Base-by-base conservation (phyloP, 495 filamentous ascomycete genomes). In the Sphaerosporella brunnea region DNA sequence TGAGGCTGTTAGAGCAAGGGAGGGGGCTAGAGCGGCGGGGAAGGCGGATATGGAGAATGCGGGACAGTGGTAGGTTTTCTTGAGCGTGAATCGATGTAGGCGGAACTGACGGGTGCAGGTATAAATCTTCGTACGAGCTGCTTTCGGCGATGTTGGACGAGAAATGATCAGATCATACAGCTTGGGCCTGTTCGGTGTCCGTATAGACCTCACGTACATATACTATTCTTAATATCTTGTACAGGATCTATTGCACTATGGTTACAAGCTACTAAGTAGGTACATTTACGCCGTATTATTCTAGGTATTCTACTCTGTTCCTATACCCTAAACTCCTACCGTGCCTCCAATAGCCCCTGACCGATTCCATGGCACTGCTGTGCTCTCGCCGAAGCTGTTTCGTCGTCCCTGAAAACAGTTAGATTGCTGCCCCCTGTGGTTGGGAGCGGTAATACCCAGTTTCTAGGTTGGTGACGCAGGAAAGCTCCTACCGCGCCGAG, bases 401-500 rank as follows among this genome's bases (percentile, higher is more conserved):
- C 37, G n/a, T 19, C 37, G 2, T 15, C 37, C 37, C 37, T 19
- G 15, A 15, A 16, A 2, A 7, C 21, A n/a, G 2, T 10, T 16
- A 18, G 20, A 16, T 40, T 16, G 37, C 37, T 21, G 21, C 15
- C 20, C n/a, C 10, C 13, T 18, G 2, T 21, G 2, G 10, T 10
- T 40, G 10, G 15, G 36, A 16, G 15, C 15, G n/a, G 20, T 16
- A 40, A 15, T 18, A 2, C 15, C 88, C 88, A 96, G 56, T 93
- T 93, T 38, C 67, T 71, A 1, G 90, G 88, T 63, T 93, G 84
- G 25, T 85, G 71, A 62, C 84, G 90, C 34, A 97, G 63, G 62
- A 97, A 97, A 0, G 88, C 90, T 4, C 90, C 90, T 1, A 96
- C 90, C 10, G 90, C 80, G n/a, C 90, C 90, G 1, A 97, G 70